Conservation (phyloP, 2,329 filamentous ascomycete genomes). For the Paracoccidioides lutzii region DNA sequence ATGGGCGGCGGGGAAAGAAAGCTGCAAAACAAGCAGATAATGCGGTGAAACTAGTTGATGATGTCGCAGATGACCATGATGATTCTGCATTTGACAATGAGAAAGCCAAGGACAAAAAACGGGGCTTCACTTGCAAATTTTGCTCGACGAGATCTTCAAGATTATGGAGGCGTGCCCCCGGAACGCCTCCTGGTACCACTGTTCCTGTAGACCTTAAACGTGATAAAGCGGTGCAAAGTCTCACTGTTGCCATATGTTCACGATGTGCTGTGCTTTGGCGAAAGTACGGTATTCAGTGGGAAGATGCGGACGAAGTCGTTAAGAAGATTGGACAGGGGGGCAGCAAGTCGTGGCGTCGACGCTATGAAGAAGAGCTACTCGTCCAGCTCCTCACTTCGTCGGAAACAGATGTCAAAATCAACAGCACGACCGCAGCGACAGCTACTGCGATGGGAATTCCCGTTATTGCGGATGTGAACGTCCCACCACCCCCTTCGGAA, state of each 20-base stretch:
- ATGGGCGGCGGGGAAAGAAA: constrained; percentile 80
- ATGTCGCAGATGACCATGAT: constrained; percentile 82
- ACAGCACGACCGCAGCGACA: constrained; percentile 30
- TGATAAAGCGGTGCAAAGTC: constrained; percentile 57
- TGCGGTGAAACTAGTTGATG: constrained; percentile 68
- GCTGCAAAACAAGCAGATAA: constrained; percentile 54
- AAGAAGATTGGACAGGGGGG: constrained; percentile 74
- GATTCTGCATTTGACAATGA: constrained; percentile 91
- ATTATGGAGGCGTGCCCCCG: constrained; percentile 85
- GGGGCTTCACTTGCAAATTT: constrained; percentile 86
- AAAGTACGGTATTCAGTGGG: constrained; percentile 90
- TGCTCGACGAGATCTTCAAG: constrained; percentile 67
- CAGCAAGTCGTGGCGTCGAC: constrained; percentile 72
- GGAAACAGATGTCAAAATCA: constrained; percentile 33
- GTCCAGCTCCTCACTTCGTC: constrained; percentile 34
- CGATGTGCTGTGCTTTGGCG: constrained; percentile 90
- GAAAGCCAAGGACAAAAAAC: constrained; percentile 68
- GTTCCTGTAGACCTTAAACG: constrained; percentile 57
- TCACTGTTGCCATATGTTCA: constrained; percentile 72
- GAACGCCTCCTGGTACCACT: constrained; percentile 56
- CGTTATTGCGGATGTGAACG: constrained; percentile 21
- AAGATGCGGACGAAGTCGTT: constrained; percentile 78
- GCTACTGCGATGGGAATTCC: constrained; percentile 32
- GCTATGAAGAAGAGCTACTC: constrained; percentile 75
- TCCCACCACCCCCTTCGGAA: constrained; percentile 31